Base-by-base conservation (phyloP, 352 stramenopile species). In the Phytophthora europaea region DNA sequence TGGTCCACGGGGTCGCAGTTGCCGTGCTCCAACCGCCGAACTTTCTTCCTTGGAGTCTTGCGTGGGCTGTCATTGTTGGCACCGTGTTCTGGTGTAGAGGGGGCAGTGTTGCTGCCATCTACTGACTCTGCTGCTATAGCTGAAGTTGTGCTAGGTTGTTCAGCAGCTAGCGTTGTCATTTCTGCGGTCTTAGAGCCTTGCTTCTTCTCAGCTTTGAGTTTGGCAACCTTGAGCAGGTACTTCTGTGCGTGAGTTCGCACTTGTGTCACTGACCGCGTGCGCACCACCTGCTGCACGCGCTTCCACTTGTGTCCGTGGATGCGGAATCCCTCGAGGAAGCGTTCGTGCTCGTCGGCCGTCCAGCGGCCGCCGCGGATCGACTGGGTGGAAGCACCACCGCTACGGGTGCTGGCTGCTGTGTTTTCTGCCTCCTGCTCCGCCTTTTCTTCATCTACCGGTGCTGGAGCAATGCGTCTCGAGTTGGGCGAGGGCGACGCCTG, bases 251-350 rank as follows among this genome's bases (percentile, higher is more conserved):
- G 90, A 12, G 90, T 97, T 51, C 90, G 89, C 26, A 97, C 90
- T 81, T 97, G 90, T 0, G 90, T 97, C 18, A 97, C 90, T 0
- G 90, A 96, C n/a, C 90, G 82, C 34, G 88, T 95, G 69, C 89
- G 88, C 4, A 97, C 90, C 12, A 97, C 89, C 61, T 96, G 89
- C 66, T 97, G 90, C 55, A 97, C 90, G 38, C 90, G 89, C 75
- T 97, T 97, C 90, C 90, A 97, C 78, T 97, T 96, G 82, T 97
- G 89, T 22, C 90, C 90, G 53, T 96, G 88, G 67, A 95, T 89
- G 62, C 85, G 86, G 70, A 97, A 97, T 34, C 90, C 90, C 23
- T 90, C 83, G 9, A 97, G 69, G 64, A 97, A 97, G 4, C 90
- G 89, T 48, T 97, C 89, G 65, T 97, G 89, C 65, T 97, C 90